Conservation (phyloP, 2,329 filamentous ascomycete species). For the Colletotrichum coccodes region DNA sequence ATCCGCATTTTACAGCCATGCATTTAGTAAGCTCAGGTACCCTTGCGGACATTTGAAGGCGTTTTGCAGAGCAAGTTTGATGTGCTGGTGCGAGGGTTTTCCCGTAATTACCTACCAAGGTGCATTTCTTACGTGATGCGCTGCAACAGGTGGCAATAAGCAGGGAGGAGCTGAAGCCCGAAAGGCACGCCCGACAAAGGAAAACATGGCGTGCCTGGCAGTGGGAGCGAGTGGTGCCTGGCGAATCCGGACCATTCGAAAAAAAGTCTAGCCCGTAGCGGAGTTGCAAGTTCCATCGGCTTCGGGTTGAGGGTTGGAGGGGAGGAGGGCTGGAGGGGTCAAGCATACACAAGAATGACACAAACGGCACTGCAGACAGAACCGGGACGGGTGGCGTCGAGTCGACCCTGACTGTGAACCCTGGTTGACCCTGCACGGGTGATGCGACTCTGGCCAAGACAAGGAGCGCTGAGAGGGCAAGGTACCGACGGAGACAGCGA, state of each 20-base stretch:
- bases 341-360: not conserved
- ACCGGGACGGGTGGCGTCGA: conserved; percentile 2
- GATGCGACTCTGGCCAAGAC: not conserved
- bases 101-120: not conserved
- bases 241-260: conserved; percentile 8
- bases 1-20: not conserved
- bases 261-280: conserved; percentile 4
- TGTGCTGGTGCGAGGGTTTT: not conserved
- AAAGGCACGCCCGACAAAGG: conserved; percentile 1
- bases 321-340: not conserved
- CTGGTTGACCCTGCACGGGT: not conserved
- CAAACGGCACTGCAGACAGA: not conserved
- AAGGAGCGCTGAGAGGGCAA: not conserved
- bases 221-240: conserved; percentile 18
- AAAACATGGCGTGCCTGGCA: not conserved
- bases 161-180: not conserved
- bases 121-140: not conserved
- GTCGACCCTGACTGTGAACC: not conserved
- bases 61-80: not conserved
- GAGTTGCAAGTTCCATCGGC: not conserved
- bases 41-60: not conserved
- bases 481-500: not conserved
- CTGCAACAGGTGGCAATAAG: not conserved
- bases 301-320: conserved; percentile 6
- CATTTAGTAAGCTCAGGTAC: not conserved